phyloP scores from a whole-genome alignment of 805 yeast species.

The Cyberlindnera nakhonratchasimensis region DNA sequence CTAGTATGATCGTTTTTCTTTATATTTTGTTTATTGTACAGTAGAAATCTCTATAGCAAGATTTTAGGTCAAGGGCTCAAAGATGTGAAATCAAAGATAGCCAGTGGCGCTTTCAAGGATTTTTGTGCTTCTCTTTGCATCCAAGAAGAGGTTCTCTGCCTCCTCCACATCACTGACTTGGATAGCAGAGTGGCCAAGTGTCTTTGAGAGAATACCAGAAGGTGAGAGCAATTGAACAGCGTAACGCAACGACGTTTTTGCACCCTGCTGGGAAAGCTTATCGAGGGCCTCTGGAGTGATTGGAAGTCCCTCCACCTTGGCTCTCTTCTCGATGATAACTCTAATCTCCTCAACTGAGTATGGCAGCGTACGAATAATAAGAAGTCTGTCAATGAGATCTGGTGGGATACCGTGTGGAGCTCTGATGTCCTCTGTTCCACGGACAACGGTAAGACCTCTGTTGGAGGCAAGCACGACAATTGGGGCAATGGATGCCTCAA shows the following conservation, averaged over 20 bases:
- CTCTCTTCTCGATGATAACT: conserved; percentile 77
- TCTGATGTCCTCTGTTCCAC: conserved; percentile 81
- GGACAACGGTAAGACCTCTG: conserved; percentile 86
- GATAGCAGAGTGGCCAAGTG: conserved; percentile 68
- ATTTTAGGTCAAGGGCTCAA: not conserved
- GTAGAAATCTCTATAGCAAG: too few species aligned
- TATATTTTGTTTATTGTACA: not conserved
- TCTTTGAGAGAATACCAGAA: conserved; percentile 75
- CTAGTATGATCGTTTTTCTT: not conserved
- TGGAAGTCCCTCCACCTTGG: conserved; percentile 70
- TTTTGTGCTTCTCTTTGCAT: conserved; percentile 75
- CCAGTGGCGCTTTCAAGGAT: conserved; percentile 44
- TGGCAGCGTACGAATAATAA: conserved; percentile 90
- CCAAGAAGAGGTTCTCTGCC: conserved; percentile 78
- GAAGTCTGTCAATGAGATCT: conserved; percentile 85
- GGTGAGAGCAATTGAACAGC: conserved; percentile 90
- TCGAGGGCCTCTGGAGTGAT: conserved; percentile 68
- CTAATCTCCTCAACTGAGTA: conserved; percentile 79
- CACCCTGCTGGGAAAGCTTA: conserved; percentile 68
- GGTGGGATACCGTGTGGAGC: conserved; percentile 98
- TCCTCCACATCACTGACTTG: conserved; percentile 73
- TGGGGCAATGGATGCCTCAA: conserved; percentile 90
- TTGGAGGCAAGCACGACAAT: conserved; percentile 94
- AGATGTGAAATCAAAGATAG: conserved; percentile 28
- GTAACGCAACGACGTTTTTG: conserved; percentile 80